phyloP scores from a whole-genome alignment of 495 filamentous ascomycete species.

The Penicillium chermesinum region DNA sequence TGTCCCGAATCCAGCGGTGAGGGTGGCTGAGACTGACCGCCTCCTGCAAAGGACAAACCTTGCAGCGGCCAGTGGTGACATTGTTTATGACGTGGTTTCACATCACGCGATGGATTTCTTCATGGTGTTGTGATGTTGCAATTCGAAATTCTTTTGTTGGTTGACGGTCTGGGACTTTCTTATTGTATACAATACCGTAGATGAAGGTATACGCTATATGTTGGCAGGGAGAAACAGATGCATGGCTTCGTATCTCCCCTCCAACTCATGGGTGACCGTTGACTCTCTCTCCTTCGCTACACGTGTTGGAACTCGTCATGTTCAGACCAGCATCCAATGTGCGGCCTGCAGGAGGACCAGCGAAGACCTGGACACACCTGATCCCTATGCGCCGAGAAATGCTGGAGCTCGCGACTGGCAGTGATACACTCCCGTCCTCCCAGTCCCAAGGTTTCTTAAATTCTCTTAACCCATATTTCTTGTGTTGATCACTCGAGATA shows the following conservation, averaged over 20 bases:
- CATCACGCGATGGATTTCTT: slow-evolving; percentile 12
- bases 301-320: too few species aligned
- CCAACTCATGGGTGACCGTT: neutral
- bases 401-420: too few species aligned
- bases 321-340: neutral
- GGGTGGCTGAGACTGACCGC: slow-evolving; percentile 29
- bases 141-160: neutral
- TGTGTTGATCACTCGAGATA: neutral
- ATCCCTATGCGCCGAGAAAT: neutral
- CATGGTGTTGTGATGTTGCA: neutral
- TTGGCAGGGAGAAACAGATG: neutral
- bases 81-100: slow-evolving; percentile 14
- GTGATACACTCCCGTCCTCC: neutral
- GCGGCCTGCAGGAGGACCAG: neutral
- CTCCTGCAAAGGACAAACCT: slow-evolving; percentile 28
- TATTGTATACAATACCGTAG: slow-evolving; percentile 1
- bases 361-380: neutral
- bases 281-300: too few species aligned
- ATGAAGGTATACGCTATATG: slow-evolving; percentile 15
- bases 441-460: neutral
- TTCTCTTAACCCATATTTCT: neutral
- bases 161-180: too few species aligned
- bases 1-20: slow-evolving; percentile 21
- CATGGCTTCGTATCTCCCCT: neutral
- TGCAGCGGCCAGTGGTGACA: slow-evolving; percentile 19